These are phyloP conservation scores for Aspergillus bridgeri DNA, from an alignment of 495 filamentous ascomycete species.

Conservation along the genomic window DNA sequence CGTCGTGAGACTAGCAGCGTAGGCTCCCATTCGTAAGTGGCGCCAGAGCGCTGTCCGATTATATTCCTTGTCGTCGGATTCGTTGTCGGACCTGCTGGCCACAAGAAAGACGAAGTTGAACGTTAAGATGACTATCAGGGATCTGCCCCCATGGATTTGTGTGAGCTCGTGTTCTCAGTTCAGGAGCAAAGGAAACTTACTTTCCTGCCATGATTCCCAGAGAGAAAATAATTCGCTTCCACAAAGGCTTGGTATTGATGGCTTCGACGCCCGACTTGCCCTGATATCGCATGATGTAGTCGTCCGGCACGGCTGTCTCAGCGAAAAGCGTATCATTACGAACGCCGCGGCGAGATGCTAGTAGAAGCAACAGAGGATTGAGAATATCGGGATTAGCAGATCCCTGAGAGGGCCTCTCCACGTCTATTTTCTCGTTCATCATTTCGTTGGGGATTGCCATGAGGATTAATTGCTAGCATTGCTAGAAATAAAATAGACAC, in stretches of 20 bases:
- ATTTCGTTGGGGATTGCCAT: background rate
- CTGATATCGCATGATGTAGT: background rate
- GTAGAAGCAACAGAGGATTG: background rate
- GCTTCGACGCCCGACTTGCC: background rate
- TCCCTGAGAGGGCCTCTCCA: background rate
- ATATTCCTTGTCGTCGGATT: background rate
- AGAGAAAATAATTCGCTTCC: background rate
- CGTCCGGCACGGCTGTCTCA: background rate
- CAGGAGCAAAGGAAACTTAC: background rate
- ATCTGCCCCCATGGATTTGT: background rate
- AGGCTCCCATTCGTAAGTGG: background rate
- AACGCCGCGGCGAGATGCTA: background rate
- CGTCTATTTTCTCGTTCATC: background rate
- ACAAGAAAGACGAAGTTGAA: background rate
- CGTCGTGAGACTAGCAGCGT: background rate
- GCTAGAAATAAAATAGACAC: background rate
- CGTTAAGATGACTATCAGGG: background rate
- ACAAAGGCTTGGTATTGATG: background rate
- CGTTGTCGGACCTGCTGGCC: background rate
- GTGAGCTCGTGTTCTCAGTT: background rate
- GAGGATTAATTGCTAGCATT: background rate
- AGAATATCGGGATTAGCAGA: background rate
- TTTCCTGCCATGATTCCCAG: background rate
- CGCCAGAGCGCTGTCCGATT: background rate
- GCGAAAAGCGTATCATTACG: background rate